These are phyloP conservation scores for Alliaria petiolata DNA, from an alignment of 345 rosid species.

Conservation along the genomic window DNA sequence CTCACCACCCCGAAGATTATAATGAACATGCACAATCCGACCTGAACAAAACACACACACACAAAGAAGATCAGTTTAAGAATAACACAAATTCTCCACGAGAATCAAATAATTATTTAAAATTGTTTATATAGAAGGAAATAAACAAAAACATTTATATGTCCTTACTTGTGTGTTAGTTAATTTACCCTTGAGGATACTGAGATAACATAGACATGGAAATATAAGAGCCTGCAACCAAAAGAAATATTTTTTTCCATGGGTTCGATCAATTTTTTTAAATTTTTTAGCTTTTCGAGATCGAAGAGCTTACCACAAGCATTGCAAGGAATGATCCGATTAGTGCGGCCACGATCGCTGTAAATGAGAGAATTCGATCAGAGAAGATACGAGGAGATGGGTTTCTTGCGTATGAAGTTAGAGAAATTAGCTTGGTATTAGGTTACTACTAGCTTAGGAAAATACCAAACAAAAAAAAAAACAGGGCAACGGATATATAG, in stretches of 20 bases:
- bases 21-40: constrained; percentile 43
- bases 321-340: constrained; percentile 75
- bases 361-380: constrained; percentile 8
- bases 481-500: too few relatives aligned
- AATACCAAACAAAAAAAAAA: too few relatives aligned
- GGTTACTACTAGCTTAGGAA: neutral
- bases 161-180: constrained; percentile 52
- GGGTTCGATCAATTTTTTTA: neutral
- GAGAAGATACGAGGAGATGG: neutral
- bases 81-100: neutral
- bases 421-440: neutral
- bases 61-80: neutral
- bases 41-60: constrained; percentile 37
- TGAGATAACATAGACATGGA: constrained; percentile 73
- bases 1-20: constrained; percentile 47
- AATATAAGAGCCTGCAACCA: constrained; percentile 57
- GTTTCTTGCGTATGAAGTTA: constrained; percentile 3
- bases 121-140: neutral
- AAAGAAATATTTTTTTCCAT: neutral
- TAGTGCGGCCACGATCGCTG: constrained; percentile 69
- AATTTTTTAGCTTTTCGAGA: neutral
- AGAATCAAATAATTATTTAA: neutral
- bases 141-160: too few relatives aligned
- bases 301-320: constrained; percentile 54
- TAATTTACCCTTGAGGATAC: constrained; percentile 43